These are phyloP conservation scores for Starmerella kuoi DNA, from an alignment of 805 yeast species.

Conservation along the genomic window DNA sequence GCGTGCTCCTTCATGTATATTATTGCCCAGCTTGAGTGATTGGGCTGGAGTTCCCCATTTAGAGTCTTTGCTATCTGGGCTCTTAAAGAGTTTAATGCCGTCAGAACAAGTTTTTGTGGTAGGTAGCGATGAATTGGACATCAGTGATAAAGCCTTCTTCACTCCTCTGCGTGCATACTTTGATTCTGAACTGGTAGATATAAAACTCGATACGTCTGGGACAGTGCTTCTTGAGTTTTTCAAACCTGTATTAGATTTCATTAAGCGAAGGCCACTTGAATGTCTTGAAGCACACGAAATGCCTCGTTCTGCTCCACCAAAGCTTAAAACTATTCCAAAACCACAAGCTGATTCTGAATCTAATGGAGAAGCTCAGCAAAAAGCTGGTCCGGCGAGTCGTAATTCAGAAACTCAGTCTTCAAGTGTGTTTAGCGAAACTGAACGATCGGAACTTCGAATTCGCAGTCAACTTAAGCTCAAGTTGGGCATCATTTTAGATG, in stretches of 20 bases:
- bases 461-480: conserved; percentile 78
- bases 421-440: conserved; percentile 20
- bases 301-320: conserved; percentile 18
- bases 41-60: conserved; percentile 58
- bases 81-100: conserved; percentile 55
- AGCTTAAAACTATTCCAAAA: conserved; percentile 2
- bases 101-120: conserved; percentile 63
- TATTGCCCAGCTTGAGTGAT: conserved; percentile 65
- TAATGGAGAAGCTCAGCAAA: background rate
- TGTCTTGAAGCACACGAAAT: conserved; percentile 51
- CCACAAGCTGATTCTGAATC: background rate
- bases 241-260: conserved; percentile 38
- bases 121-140: conserved; percentile 46
- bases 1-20: conserved; percentile 77
- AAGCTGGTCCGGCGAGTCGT: background rate
- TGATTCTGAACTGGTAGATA: conserved; percentile 38
- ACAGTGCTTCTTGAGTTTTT: conserved; percentile 48
- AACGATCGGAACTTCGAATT: conserved; percentile 56
- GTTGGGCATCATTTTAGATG: conserved; percentile 77
- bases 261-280: conserved; percentile 56
- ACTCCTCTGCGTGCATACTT: conserved; percentile 38
- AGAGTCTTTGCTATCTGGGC: conserved; percentile 50
- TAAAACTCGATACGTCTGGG: conserved; percentile 29
- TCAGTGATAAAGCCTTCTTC: conserved; percentile 35
- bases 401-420: too few species aligned